Percentiles rank a stretch among this genome's conserved stretches.
Conservation (phyloP, 2,329 filamentous ascomycete genomes). For the Pleurostoma richardsiae region DNA sequence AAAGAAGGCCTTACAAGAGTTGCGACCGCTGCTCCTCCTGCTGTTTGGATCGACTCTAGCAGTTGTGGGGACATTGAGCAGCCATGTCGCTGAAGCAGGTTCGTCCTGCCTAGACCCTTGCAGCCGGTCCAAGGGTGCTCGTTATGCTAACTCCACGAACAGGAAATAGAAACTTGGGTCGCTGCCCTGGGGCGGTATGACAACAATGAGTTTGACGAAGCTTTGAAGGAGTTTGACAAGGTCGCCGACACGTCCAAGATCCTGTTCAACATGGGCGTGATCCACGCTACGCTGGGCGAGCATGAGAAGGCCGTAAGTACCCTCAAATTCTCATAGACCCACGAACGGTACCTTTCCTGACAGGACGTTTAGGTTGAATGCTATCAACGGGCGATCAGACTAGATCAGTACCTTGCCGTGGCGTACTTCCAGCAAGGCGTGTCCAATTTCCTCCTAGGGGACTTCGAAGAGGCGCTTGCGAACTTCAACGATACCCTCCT, state of each 20-base stretch:
- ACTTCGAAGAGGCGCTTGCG: constrained; percentile 93
- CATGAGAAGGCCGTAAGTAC: constrained; percentile 85
- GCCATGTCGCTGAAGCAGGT: constrained; percentile 38
- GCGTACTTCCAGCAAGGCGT: constrained; percentile 98
- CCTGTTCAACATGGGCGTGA: constrained; percentile 96
- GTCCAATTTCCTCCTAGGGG: constrained; percentile 93
- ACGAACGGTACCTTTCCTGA: constrained; percentile 7
- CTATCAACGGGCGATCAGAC: constrained; percentile 83
- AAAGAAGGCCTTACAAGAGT: no score
- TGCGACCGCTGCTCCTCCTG: no score
- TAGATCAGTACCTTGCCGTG: constrained; percentile 94
- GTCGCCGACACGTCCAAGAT: constrained; percentile 98
- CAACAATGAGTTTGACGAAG: constrained; percentile 93
- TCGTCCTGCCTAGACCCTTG: constrained; percentile 1
- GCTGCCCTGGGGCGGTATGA: constrained; percentile 87
- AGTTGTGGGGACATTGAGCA: constrained; percentile 1
- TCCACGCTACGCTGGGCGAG: constrained; percentile 92
- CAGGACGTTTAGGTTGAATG: constrained; percentile 67
- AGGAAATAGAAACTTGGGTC: constrained; percentile 99
- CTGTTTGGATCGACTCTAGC: constrained; percentile 4
- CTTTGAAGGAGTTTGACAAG: constrained; percentile 74
- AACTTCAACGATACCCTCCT: constrained; percentile 98
- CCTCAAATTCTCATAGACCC: constrained; percentile 1
- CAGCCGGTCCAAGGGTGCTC: neutral
- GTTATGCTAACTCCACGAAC: constrained; percentile 5